phyloP scores from a whole-genome alignment of 2,329 filamentous ascomycete genomes.

The Lecanicillium sp. region DNA sequence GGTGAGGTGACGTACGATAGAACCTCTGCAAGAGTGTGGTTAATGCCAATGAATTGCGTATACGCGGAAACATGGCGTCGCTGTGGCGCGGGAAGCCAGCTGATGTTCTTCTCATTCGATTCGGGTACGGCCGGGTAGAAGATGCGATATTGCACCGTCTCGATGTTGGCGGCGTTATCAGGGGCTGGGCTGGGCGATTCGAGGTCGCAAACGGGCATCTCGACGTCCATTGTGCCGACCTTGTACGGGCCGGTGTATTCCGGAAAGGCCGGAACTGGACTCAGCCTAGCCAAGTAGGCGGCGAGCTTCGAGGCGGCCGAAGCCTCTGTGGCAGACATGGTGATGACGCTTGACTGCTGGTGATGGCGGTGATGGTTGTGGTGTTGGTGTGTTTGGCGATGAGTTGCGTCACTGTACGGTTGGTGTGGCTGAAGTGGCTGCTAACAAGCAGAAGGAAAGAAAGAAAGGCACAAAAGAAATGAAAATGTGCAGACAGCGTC shows the following conservation, averaged over 20 bases:
- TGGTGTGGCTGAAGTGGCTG: background rate
- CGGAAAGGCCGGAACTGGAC: constrained; percentile 64
- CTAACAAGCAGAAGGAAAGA: background rate
- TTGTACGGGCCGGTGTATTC: constrained; percentile 69
- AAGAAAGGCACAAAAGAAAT: background rate
- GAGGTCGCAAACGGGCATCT: constrained; percentile 60
- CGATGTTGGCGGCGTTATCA: constrained; percentile 46
- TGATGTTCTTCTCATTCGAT: constrained; percentile 49
- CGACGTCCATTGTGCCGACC: constrained; percentile 73
- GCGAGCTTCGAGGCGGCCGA: constrained; percentile 27
- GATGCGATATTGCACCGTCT: constrained; percentile 71
- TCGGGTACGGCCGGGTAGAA: constrained; percentile 64
- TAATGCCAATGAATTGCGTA: constrained; percentile 64
- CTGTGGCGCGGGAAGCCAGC: constrained; percentile 74
- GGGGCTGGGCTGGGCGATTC: constrained; percentile 45
- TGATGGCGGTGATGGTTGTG: background rate
- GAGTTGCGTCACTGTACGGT: constrained; percentile 2
- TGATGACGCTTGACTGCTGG: constrained; percentile 1
- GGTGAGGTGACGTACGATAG: constrained; percentile 42
- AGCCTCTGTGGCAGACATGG: constrained; percentile 4
- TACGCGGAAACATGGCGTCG: constrained; percentile 67
- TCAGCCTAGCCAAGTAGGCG: constrained; percentile 46
- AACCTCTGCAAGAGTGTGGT: constrained; percentile 46
- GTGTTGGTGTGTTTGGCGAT: background rate
- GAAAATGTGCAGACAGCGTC: background rate